Evolutionary conservation across 768 basidiomycete species (phyloP).

Genomic region (Phanerochaete sordida): DNA sequence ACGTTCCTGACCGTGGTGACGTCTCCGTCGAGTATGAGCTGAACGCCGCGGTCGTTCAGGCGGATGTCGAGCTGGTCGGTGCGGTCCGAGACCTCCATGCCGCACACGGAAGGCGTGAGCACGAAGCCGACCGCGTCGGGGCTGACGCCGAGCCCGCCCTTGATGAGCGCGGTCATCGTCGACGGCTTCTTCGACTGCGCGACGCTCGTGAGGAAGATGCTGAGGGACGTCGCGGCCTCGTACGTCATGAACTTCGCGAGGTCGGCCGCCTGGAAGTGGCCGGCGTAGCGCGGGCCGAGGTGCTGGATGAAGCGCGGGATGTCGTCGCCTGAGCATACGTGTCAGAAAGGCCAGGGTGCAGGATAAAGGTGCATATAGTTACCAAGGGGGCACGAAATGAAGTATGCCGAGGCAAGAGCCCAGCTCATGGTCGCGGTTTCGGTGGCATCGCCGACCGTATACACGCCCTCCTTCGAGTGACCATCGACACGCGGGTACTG

Average conservation of each 20-base stretch:
- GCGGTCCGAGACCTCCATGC: conserved; percentile 5
- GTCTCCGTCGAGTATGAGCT: conserved; percentile 39
- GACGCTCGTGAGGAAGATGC: conserved; percentile 62
- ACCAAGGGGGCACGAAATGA: conserved; percentile 61
- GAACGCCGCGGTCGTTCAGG: conserved; percentile 10
- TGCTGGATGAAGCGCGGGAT: conserved; percentile 74
- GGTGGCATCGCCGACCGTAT: conserved; percentile 55
- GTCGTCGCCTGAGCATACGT: conserved; percentile 51
- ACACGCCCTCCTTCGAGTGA: conserved; percentile 33
- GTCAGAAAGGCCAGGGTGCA: neutral
- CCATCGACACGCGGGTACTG: conserved; percentile 55
- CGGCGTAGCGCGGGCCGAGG: conserved; percentile 74
- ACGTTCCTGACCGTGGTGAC: conserved; percentile 57
- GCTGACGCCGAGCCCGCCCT: conserved; percentile 36
- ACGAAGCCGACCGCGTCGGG: conserved; percentile 38
- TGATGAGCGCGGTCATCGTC: conserved; percentile 24
- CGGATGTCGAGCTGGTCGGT: conserved; percentile 1
- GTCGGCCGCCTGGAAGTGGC: conserved; percentile 69
- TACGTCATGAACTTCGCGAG: conserved; percentile 80
- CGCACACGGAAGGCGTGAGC: conserved; percentile 30
- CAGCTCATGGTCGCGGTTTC: conserved; percentile 48
- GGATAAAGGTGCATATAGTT: conserved; percentile 2
- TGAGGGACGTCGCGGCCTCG: conserved; percentile 79
- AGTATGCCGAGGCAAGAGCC: conserved; percentile 65
- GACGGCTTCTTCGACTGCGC: conserved; percentile 30